phyloP scores from a whole-genome alignment of 2,329 filamentous ascomycete species.

The Rhynchosporium agropyri region DNA sequence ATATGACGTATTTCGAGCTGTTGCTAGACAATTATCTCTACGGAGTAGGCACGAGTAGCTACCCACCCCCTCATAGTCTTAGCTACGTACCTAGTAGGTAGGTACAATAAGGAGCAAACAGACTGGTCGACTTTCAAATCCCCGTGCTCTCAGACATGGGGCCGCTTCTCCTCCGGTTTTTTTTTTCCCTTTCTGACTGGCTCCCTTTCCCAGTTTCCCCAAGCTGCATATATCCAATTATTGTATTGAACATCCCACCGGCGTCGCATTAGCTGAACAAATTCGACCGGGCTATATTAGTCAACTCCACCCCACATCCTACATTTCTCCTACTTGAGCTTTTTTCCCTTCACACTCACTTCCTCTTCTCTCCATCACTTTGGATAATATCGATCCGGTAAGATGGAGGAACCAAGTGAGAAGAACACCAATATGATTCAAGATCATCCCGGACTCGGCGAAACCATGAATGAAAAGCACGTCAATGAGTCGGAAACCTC shows the following conservation, averaged over 20 bases:
- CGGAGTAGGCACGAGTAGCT: background rate
- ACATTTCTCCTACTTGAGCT: background rate
- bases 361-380: background rate
- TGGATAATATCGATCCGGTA: background rate
- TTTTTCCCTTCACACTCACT: background rate
- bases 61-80: too few relatives aligned
- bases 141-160: background rate
- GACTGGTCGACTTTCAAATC: background rate
- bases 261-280: background rate
- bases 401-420: slow-evolving; percentile 2
- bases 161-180: background rate
- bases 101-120: background rate
- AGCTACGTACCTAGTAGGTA: too few relatives aligned
- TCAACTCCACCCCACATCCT: background rate
- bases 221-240: background rate
- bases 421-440: background rate
- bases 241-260: background rate
- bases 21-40: background rate
- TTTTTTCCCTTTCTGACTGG: background rate
- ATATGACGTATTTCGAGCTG: slow-evolving; percentile 22
- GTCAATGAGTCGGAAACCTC: slow-evolving; percentile 26
- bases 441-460: background rate
- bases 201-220: background rate
- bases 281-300: background rate
- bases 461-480: slow-evolving; percentile 11